phyloP scores from a whole-genome alignment of 257 asterid genomes.

The Primulina tabacum region DNA sequence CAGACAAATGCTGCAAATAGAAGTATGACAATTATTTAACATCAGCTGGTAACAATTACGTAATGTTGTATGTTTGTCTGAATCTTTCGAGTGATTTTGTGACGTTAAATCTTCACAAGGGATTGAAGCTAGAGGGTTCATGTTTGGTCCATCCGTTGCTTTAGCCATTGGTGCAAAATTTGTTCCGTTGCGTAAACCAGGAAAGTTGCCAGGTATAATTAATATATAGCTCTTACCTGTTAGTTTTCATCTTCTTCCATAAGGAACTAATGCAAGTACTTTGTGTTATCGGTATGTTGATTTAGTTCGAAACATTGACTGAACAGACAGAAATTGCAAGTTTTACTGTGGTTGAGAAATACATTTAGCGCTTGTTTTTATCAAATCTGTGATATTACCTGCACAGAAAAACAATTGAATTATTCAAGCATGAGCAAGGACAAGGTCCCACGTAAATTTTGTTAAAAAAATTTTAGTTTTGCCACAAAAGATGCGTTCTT shows the following conservation, averaged over 20 bases:
- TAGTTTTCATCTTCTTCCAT: not conserved
- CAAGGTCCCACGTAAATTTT: not conserved
- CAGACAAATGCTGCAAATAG: constrained; percentile 5
- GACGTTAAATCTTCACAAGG: constrained; percentile 29
- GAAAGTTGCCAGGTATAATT: constrained; percentile 68
- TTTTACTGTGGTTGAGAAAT: no score
- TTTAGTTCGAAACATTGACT: not conserved
- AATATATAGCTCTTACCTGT: not conserved
- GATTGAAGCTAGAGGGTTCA: constrained; percentile 79
- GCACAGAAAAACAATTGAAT: no score
- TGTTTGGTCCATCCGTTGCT: constrained; percentile 79
- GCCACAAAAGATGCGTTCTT: not conserved
- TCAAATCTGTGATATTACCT: no score
- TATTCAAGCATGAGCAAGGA: not conserved
- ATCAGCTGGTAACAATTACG: not conserved
- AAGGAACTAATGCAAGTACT: not conserved
- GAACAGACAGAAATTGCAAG: not conserved
- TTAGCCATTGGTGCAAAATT: constrained; percentile 84
- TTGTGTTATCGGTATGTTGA: not conserved
- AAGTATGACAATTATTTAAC: not conserved
- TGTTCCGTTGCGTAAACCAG: constrained; percentile 68
- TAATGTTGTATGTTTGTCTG: not conserved
- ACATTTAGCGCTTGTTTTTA: not conserved
- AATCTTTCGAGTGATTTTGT: not conserved
- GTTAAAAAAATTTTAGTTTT: no score